Percentiles rank a stretch among this genome's conserved stretches.
These are phyloP conservation scores for Camellia granthamiana DNA, from an alignment of 148 eudicot genomes.

Conservation along the genomic window DNA sequence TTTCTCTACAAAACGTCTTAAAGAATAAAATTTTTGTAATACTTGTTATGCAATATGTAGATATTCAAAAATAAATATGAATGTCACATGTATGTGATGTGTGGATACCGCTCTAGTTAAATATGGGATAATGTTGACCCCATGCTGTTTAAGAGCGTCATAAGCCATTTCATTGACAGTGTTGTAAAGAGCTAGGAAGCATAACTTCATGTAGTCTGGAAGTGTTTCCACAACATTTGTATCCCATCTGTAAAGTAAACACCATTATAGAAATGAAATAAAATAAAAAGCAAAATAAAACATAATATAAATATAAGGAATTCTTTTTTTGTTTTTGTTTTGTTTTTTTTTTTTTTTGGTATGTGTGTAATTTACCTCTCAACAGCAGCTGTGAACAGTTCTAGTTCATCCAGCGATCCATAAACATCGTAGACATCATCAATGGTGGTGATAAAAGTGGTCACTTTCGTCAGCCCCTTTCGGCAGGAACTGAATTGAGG, in stretches of 20 bases:
- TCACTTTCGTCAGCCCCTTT: constrained; percentile 11
- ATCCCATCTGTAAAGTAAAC: neutral
- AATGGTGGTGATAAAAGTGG: constrained; percentile 6
- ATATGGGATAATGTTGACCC: neutral
- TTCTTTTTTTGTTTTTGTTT: too few relatives aligned
- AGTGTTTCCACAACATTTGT: neutral
- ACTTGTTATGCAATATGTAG: too few relatives aligned
- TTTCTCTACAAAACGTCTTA: too few relatives aligned
- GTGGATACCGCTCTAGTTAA: neutral
- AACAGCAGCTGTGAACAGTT: constrained; percentile 27
- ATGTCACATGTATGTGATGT: too few relatives aligned
- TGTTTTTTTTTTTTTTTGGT: too few relatives aligned
- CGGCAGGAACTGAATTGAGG: constrained; percentile 15
- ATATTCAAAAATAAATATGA: too few relatives aligned
- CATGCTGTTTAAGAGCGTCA: neutral
- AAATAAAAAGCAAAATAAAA: neutral
- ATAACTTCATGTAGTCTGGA: neutral
- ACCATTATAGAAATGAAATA: neutral
- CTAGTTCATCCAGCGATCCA: constrained; percentile 27
- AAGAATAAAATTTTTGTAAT: too few relatives aligned
- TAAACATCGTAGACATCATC: constrained; percentile 37
- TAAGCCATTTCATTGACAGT: neutral
- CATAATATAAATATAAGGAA: neutral
- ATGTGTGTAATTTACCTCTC: constrained; percentile 18
- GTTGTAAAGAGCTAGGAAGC: neutral